Evolutionary conservation across 1,284 basidiomycete genomes (phyloP), one percentile per base, ranked within the genome.

Genomic region (Leccinum fallax): DNA sequence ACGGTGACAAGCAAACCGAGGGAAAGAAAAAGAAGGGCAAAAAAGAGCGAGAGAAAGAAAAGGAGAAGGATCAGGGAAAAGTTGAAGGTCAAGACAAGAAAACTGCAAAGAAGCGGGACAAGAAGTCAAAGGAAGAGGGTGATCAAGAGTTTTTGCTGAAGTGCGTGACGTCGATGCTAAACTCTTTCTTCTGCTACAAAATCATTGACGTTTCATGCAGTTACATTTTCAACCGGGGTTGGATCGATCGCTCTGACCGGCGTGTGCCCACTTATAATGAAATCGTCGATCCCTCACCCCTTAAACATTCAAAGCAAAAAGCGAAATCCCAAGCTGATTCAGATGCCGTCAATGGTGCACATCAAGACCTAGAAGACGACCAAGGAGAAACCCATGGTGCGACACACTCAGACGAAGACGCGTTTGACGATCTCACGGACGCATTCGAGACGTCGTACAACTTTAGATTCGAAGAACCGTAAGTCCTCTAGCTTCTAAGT

Each of bases 381-480:
- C 76, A 75, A 38, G 65, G 68, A 28, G 70, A 82, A 43, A 59
- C 62, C 21, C 67, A 61, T 40, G 75, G 71, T 4, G 60, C 70
- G 34, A 74, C 76, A 11, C 66, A 76, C 2, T 77, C 80, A 28
- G 78, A 77, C 8, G 81, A 83, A 2, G 78, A 83, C 15, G 82
- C 88, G n/a, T 91, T 91, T 64, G 90, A 92, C 51, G 88, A 91
- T 15, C 78, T 85, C 55, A 87, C 83, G 0, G 90, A 93, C 28
- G 82, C 82, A 30, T 93, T 91, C 65, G 91, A 93, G 74, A 85
- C 84, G 16, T 89, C 90, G n/a, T 97, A 96, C 77, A 97, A 97
- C 73, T 95, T 95, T 80, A 87, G 95, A 58, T 97, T 93, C 73
- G 94, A 98, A 75, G 95, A 98, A 76, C 91, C 93, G 86, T 93